Evolutionary conservation across 129 eudicot genomes (phyloP), one percentile per base, ranked within the genome.

Genomic region (Oenanthe sinensis): DNA sequence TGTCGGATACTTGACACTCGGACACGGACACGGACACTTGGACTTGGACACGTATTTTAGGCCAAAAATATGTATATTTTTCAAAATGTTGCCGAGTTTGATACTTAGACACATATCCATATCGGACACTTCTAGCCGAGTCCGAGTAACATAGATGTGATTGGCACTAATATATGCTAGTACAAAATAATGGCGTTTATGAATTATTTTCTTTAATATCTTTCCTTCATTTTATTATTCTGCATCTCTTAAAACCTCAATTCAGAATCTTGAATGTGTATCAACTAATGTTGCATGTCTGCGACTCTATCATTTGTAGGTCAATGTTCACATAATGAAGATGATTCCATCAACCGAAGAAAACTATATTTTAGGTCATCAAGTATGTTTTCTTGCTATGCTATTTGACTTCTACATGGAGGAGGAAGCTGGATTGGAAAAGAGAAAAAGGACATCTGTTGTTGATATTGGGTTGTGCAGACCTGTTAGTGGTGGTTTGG

Each of bases 401-500:
- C 79, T 95, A 63, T 92, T 95, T 48, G 99, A 95, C 85, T 85
- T 91, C 60, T 91, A 88, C 84, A 68, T 88, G 78, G 86, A 79
- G 7, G 97, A 89, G 55, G 89, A 79, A 65, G 81, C 82, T 69
- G 83, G 72, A 54, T 82, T 75, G 6, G 90, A 86, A 67, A 88
- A 84, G 75, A 89, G 89, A 73, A 85, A 74, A 82, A 76, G 80
- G 60, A 88, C 80, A 46, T 84, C 82, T 15, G 92, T 89, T 74
- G 80, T 91, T 30, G 98, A 94, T 85, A 85, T 91, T 71, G 98
- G 96, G 55, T 81, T 94, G 90, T 86, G 91, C 87, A 88, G 85
- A 71, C 98, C 97, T 11, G 83, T 84, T 46, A 90, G 75, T 63
- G 97, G 96, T 55, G 85, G 83, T 63, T 85, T 91, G 37, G 85